Conservation (phyloP, 306 rosid genomes). For the Vicia villosa region DNA sequence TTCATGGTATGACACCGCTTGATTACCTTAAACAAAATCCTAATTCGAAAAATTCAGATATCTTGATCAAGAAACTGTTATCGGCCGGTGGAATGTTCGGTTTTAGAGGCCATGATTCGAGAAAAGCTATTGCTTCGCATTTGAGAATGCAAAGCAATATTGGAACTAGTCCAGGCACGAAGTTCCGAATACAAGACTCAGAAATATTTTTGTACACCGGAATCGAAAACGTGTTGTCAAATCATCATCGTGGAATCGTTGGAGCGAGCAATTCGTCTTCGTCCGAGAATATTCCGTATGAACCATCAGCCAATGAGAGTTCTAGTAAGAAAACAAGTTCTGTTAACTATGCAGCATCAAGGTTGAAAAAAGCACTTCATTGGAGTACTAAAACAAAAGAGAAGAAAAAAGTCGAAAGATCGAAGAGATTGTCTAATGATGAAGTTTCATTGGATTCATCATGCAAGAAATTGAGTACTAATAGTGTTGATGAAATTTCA, state of each 20-base stretch:
- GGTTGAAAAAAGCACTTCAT: conserved; percentile 61
- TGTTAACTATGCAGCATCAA: conserved; percentile 66
- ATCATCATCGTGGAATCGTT: conserved; percentile 38
- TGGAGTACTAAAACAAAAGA: conserved; percentile 65
- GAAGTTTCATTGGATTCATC: conserved; percentile 54
- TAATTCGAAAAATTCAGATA: conserved; percentile 68
- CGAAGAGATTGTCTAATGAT: conserved; percentile 45
- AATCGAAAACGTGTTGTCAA: conserved; percentile 53
- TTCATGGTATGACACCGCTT: conserved; percentile 79
- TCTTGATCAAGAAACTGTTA: conserved; percentile 70
- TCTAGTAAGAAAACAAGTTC: conserved; percentile 61
- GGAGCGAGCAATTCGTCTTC: conserved; percentile 58
- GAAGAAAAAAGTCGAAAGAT: conserved; percentile 44
- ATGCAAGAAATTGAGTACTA: conserved; percentile 50
- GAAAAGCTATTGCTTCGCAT: conserved; percentile 84
- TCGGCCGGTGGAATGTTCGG: conserved; percentile 95
- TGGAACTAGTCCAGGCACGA: conserved; percentile 87
- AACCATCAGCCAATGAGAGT: conserved; percentile 30
- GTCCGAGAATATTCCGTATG: conserved; percentile 47
- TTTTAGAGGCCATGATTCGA: conserved; percentile 62
- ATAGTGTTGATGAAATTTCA: conserved; percentile 60
- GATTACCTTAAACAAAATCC: conserved; percentile 81
- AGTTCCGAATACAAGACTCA: conserved; percentile 73
- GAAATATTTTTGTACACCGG: conserved; percentile 84
- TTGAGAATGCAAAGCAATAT: conserved; percentile 74